Evolutionary conservation across 2,329 filamentous ascomycete species (phyloP).

Genomic region (Xylaria sp.): DNA sequence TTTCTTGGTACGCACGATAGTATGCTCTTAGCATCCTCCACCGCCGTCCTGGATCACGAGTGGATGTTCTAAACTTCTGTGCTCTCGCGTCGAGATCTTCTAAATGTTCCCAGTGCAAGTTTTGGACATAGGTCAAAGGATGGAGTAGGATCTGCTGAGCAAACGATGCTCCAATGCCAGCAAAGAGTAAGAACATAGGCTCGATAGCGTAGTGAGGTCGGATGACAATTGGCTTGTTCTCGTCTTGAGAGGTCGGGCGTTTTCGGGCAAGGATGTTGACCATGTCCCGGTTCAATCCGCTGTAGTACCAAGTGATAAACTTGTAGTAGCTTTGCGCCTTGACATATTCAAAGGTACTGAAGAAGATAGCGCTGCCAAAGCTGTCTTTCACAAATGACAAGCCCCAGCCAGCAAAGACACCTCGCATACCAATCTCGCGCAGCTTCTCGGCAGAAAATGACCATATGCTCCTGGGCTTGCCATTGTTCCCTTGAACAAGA

Average conservation of each 20-base stretch:
- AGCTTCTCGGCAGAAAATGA: conserved; percentile 70
- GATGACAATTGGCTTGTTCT: conserved; percentile 56
- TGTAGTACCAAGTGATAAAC: conserved; percentile 75
- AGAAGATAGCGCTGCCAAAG: conserved; percentile 73
- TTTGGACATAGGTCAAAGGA: conserved; percentile 72
- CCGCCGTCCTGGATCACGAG: conserved; percentile 43
- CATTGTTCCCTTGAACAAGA: conserved; percentile 49
- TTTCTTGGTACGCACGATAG: conserved; percentile 73
- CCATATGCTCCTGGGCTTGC: conserved; percentile 70
- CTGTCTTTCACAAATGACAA: conserved; percentile 73
- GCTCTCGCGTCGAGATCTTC: conserved; percentile 72
- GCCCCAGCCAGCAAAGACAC: conserved; percentile 76
- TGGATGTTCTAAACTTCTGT: conserved; percentile 49
- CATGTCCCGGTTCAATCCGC: conserved; percentile 58
- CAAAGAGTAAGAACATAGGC: conserved; percentile 71
- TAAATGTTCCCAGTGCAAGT: conserved; percentile 74
- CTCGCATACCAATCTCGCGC: conserved; percentile 72
- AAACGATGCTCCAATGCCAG: conserved; percentile 71
- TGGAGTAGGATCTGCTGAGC: conserved; percentile 73
- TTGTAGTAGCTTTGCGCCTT: conserved; percentile 76
- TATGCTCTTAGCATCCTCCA: conserved; percentile 68
- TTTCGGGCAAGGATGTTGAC: conserved; percentile 56
- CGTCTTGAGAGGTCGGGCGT: conserved; percentile 45
- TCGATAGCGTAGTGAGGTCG: conserved; percentile 77
- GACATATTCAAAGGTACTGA: conserved; percentile 75